Base-by-base conservation (phyloP, 805 yeast genomes). In the Wickerhamiella bombiphila region DNA sequence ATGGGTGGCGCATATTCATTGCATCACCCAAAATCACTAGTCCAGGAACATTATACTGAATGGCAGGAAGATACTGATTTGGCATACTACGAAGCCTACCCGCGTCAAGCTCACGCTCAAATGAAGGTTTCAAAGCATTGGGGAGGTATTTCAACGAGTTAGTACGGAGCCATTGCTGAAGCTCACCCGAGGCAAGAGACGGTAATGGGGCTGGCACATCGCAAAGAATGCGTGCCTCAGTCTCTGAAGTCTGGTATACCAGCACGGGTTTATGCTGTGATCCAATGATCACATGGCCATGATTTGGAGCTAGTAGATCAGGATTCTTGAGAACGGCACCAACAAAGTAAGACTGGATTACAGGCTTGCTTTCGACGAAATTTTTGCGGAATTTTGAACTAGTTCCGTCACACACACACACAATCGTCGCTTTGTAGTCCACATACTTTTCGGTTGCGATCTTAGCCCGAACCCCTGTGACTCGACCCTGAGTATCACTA, bases 1-100 rank as follows among this genome's bases (percentile, higher is more conserved):
- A 69, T 20, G 98, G 98, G 57, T 91, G 98, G 56, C 98, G 71
- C 96, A 91, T 91, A 58, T 91, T 91, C 49, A 86, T 66, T 2
- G 98, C 81, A 57, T 91, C 98, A 35, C 98, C 98, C 25, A 91
- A 55, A 47, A 88, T 68, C 26, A 91, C 65, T 34, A 83, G 62
- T 9, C 98, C 98, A 8, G 74, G 76, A 31, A 72, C 66, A 54
- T 83, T 86, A 21, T 49, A 42, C 36, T 66, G 65, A 40, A 71
- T 66, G 1, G 96, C 96, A 18, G 93, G 71, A 36, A 91, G 64
- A 59, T 71, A 91, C 49, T 91, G 93, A 59, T 85, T 86, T 35
- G 98, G 97, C 96, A 88, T 88, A 33, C 82, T 70, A 43, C 80
- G 73, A 57, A 79, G 72, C 50, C 76, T 69, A 26, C 66, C 65